These are phyloP conservation scores for Bipolaris oryzae DNA, from an alignment of 2,329 filamentous ascomycete genomes.

Conservation along the genomic window DNA sequence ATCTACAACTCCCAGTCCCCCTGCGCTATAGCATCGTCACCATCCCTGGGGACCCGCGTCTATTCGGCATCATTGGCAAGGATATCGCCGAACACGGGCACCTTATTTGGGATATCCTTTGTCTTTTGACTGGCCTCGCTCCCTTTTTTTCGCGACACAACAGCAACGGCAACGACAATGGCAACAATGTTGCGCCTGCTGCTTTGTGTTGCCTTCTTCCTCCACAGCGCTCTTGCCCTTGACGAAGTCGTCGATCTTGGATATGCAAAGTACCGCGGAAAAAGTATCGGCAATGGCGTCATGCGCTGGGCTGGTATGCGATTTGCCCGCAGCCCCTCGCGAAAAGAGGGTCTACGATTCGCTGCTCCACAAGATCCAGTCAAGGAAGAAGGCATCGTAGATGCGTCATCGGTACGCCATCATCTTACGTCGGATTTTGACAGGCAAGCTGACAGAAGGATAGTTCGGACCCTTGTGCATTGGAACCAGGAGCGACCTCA, in stretches of 20 bases:
- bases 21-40: slow-evolving; percentile 5
- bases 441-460: slow-evolving; percentile 10
- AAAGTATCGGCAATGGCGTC: slow-evolving; percentile 61
- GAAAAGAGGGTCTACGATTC: slow-evolving; percentile 59
- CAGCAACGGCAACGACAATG: neutral
- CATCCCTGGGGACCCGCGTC: slow-evolving; percentile 2
- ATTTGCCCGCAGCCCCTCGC: slow-evolving; percentile 60
- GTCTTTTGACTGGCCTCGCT: neutral
- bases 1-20: neutral
- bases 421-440: neutral
- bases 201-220: slow-evolving; percentile 31
- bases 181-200: slow-evolving; percentile 30
- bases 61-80: slow-evolving; percentile 1
- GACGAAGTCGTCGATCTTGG: slow-evolving; percentile 63
- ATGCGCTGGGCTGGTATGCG: slow-evolving; percentile 76
- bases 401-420: slow-evolving; percentile 51
- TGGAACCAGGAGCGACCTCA: slow-evolving; percentile 31
- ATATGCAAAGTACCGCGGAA: slow-evolving; percentile 71
- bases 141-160: neutral
- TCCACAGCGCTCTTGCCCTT: slow-evolving; percentile 41
- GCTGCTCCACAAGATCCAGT: slow-evolving; percentile 68
- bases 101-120: neutral
- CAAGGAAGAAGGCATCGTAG: slow-evolving; percentile 52
- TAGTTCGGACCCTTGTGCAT: slow-evolving; percentile 46
- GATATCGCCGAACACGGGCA: slow-evolving; percentile 2